Base-by-base conservation (phyloP, 2,329 filamentous ascomycete genomes). In the Onygenales sp. region DNA sequence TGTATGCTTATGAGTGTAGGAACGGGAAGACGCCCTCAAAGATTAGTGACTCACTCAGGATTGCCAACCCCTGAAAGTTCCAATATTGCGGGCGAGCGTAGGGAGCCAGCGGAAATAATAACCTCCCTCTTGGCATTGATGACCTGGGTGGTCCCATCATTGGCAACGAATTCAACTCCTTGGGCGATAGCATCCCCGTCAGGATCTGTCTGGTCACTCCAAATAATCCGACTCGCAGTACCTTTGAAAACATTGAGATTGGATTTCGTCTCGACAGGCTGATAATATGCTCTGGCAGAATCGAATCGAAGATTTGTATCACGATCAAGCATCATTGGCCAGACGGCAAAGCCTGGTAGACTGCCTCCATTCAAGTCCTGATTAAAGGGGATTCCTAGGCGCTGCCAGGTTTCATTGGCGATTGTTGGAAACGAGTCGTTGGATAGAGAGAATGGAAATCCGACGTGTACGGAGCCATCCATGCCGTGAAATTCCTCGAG, bases 91-190 rank as follows among this genome's bases (percentile, higher is more conserved):
- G 74, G 74, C 4, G 63, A 67, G 51, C 76, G 65, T 10, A 76
- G 62, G 1, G 73, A 62, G 32, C 77, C 77, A 34, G 70, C 76
- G 2, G 74, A 67, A 4, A 79, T 54, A 54, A 79, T 77, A 34
- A 79, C 73, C 57, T 77, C 73, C 46, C 70, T 71, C 10, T 27
- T 52, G 6, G 56, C 56, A 2, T 42, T 31, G 10, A 47, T 4
- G 11, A 33, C 32, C 10, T 7, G 17, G 6, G 6, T 33, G 21
- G 17, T 27, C 11, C 27, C 37, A 40, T 57, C 54, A 3, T 49
- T 21, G n/a, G 34, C 31, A 2, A 60, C 63, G 59, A 79, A 76
- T 13, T 68, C 69, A 13, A 76, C 76, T 6, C 74, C 74, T 6
- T 67, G 69, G 7, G 73, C 74, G 7, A 54, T 34, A 21, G 49